Conservation (phyloP, 345 rosid species). For the Psidium friedrichsthalianum region DNA sequence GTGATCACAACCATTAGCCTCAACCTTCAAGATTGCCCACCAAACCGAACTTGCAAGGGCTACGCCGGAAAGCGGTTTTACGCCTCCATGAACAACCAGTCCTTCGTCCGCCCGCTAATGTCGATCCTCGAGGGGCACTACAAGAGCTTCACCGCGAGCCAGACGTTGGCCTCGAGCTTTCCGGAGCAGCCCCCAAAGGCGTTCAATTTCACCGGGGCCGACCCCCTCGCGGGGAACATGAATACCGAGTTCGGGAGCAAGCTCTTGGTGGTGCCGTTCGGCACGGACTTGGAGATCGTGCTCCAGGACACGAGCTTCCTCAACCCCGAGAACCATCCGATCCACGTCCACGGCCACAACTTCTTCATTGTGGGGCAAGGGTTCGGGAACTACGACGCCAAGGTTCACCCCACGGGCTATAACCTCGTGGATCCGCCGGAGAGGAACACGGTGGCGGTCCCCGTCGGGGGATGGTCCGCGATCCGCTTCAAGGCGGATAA, state of each 20-base stretch:
- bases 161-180: conserved; percentile 19
- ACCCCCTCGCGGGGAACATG: conserved; percentile 24
- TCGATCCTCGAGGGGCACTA: conserved; percentile 42
- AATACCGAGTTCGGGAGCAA: conserved; percentile 30
- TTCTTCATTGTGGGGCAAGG: conserved; percentile 61
- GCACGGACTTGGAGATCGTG: conserved; percentile 48
- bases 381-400: conserved; percentile 43
- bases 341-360: conserved; percentile 68
- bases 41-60: conserved; percentile 24
- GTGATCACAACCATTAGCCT: conserved; percentile 32
- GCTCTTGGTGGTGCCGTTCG: conserved; percentile 24
- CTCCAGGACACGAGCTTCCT: conserved; percentile 52
- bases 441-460: conserved; percentile 52
- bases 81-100: conserved; percentile 56
- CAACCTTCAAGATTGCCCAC: conserved; percentile 48
- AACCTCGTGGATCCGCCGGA: conserved; percentile 64
- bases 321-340: conserved; percentile 46
- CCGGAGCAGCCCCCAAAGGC: conserved; percentile 30
- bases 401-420: conserved; percentile 26
- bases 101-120: conserved; percentile 30
- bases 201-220: conserved; percentile 38
- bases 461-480: conserved; percentile 71
- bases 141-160: conserved; percentile 13
- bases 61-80: conserved; percentile 23
- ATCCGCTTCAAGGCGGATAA: conserved; percentile 49